Base-by-base conservation (phyloP, 305 asterid species). In the Stenogyne calaminthoides region DNA sequence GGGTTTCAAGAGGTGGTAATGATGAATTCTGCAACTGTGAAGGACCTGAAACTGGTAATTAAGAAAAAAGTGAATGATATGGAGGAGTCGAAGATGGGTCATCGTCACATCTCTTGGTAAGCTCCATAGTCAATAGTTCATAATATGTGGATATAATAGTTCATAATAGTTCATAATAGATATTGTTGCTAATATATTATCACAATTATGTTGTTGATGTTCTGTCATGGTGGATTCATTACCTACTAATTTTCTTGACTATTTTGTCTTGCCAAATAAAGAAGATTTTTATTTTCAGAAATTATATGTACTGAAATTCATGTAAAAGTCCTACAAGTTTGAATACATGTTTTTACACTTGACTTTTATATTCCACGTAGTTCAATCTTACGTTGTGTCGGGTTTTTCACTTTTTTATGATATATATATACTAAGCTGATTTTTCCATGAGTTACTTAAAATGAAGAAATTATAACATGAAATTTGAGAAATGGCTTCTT, bases 61-160 rank as follows among this genome's bases (percentile, higher is more conserved):
- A 84, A 88, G 84, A 87, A 79, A 39, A 88, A 85, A 58, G 85
- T 89, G 76, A 87, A 83, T 47, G 91, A 87, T 7, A 78, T 78
- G 80, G 96, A 91, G 88, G 90, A 93, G 59, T 84, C 95, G 14
- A 80, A 68, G 47, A 91, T 93, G 94, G 98, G 98, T 6, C 95
- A 93, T 80, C 95, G 95, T 49, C 97, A 89, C 69, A 87, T 90
- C 78, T 92, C 97, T 72, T 92, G 97, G 96, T 89, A 81, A 16
- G 86, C 15, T 58, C 12, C 62, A 20, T 16, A 15, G n/a, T n/a
- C n/a, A n/a, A n/a, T n/a, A n/a, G 11, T 29, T n/a, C 34, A 32
- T 16, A 15, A 32, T 16, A 62, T 27, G 15, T 25, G 56, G 19
- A 56, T 16, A 58, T 46, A 4, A n/a, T n/a, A n/a, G 2, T 54